A percentile compares a stretch with the other conserved stretches of the same genome.
phyloP scores from a whole-genome alignment of 371 early-diverging fungal genomes.

The Mortierella sp. region DNA sequence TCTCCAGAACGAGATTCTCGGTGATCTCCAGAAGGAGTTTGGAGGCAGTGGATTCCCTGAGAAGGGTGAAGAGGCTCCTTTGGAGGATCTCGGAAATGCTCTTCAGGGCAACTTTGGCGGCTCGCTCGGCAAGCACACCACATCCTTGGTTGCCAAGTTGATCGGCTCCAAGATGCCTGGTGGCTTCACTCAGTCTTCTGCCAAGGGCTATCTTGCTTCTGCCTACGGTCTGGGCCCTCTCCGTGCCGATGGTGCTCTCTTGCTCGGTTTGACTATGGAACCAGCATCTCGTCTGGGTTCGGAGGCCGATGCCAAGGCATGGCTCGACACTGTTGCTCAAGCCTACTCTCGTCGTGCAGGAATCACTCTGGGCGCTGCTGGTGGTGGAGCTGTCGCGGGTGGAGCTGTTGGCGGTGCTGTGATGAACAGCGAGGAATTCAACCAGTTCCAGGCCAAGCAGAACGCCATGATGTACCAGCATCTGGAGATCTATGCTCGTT shows the following conservation, averaged over 20 bases:
- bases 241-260: conserved; percentile 85
- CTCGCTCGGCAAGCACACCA: conserved; percentile 87
- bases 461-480: conserved; percentile 85
- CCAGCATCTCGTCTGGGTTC: conserved; percentile 83
- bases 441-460: conserved; percentile 84
- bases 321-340: conserved; percentile 85
- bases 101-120: conserved; percentile 74
- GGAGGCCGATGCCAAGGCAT: conserved; percentile 90
- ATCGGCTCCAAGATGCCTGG: conserved; percentile 94
- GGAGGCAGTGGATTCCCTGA: conserved; percentile 82
- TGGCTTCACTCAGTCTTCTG: conserved; percentile 87
- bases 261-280: conserved; percentile 89
- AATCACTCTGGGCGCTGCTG: conserved; percentile 73
- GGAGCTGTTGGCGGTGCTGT: conserved; percentile 71
- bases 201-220: conserved; percentile 78
- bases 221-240: conserved; percentile 87
- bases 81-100: conserved; percentile 83
- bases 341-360: conserved; percentile 85
- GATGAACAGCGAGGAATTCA: conserved; percentile 92
- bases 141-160: conserved; percentile 83
- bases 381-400: conserved; percentile 64
- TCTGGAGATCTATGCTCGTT: conserved; percentile 88
- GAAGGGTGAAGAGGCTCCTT: conserved; percentile 92
- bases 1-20: conserved; percentile 96
- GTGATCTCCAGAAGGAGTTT: conserved; percentile 96